Percentiles rank a stretch among this genome's conserved stretches.
These are phyloP conservation scores for Calonectria ilicicola DNA, from an alignment of 2,329 filamentous ascomycete genomes.

Conservation along the genomic window DNA sequence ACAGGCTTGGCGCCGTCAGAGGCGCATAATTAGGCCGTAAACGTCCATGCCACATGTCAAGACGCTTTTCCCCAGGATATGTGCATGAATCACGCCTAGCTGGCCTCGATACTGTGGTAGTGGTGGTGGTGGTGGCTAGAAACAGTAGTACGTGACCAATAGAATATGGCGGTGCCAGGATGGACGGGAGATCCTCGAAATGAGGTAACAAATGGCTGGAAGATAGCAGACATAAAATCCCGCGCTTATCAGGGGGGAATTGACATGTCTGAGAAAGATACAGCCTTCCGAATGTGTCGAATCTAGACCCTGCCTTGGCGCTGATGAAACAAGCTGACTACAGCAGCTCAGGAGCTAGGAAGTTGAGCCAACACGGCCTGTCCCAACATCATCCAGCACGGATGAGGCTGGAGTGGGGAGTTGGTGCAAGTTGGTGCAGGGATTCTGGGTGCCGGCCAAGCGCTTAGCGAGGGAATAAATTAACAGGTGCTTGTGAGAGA, in stretches of 20 bases:
- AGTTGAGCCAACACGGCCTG: not conserved
- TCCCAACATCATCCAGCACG: conserved; percentile 6
- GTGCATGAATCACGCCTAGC: not conserved
- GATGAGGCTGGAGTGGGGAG: not conserved
- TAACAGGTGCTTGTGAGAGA: not conserved
- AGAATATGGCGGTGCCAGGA: not conserved
- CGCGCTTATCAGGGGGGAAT: not conserved
- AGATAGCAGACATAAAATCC: not conserved
- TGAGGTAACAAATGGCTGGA: not conserved
- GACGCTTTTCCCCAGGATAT: not conserved
- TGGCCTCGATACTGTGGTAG: not conserved
- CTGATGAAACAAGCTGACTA: not conserved
- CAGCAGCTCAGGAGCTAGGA: not conserved
- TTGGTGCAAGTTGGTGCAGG: not conserved
- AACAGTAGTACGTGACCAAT: not conserved
- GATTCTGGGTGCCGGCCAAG: not conserved
- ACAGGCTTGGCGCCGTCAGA: not conserved
- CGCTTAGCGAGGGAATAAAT: conserved; percentile 7
- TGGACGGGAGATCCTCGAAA: not conserved
- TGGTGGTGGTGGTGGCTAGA: not conserved
- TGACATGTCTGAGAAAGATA: not conserved
- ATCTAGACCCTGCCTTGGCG: not conserved
- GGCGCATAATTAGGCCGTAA: not conserved
- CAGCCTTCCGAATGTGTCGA: not conserved
- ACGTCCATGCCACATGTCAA: conserved; percentile 1